Evolutionary conservation across 2,329 filamentous ascomycete species (phyloP).

Genomic region (Fusarium zealandicum): DNA sequence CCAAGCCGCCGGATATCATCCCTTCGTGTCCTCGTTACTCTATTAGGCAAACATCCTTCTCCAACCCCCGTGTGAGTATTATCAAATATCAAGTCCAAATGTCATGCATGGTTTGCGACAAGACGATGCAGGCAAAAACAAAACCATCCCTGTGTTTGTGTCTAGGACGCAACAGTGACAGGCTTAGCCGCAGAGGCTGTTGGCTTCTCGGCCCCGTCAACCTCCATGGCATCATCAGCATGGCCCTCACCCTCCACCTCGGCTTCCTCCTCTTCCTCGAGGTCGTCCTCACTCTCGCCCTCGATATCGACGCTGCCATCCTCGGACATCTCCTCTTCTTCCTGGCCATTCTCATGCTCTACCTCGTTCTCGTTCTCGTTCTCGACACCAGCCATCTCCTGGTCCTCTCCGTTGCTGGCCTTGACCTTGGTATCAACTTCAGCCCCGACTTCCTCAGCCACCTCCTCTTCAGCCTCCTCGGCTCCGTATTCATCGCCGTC

Average conservation of each 20-base stretch:
- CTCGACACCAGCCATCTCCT: constrained; percentile 78
- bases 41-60: constrained; percentile 38
- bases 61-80: constrained; percentile 29
- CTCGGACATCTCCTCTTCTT: constrained; percentile 74
- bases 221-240: constrained; percentile 58
- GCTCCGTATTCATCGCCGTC: constrained; percentile 92
- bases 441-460: constrained; percentile 60
- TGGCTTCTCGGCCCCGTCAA: constrained; percentile 53
- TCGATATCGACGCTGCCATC: constrained; percentile 82
- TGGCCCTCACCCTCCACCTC: constrained; percentile 45
- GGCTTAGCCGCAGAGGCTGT: constrained; percentile 45
- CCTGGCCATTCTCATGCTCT: constrained; percentile 53
- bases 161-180: constrained; percentile 47
- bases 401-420: constrained; percentile 65
- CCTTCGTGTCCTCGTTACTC: constrained; percentile 44
- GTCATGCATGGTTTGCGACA: constrained; percentile 22
- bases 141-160: background rate
- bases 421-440: constrained; percentile 56
- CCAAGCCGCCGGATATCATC: constrained; percentile 39
- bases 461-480: constrained; percentile 81
- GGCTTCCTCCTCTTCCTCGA: constrained; percentile 65
- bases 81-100: constrained; percentile 27
- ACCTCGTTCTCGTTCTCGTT: constrained; percentile 50
- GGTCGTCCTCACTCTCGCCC: constrained; percentile 76
- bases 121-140: constrained; percentile 25